These are phyloP conservation scores for Thalassiosira allenii DNA, from an alignment of 352 stramenopile species.

Conservation along the genomic window DNA sequence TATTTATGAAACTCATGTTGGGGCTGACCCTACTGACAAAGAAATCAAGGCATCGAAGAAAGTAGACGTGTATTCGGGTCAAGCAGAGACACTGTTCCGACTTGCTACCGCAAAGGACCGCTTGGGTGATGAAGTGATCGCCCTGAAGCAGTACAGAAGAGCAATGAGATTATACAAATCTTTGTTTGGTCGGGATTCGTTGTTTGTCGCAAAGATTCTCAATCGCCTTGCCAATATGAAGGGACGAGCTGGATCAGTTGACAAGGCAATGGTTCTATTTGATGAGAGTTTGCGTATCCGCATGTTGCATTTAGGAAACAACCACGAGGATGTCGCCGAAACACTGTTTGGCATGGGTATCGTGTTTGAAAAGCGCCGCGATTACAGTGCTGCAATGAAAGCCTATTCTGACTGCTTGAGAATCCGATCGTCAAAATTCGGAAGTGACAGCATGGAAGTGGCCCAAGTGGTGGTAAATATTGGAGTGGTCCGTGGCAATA, in stretches of 20 bases:
- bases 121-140: conserved; percentile 57
- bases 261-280: conserved; percentile 74
- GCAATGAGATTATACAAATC: conserved; percentile 69
- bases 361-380: conserved; percentile 60
- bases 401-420: conserved; percentile 69
- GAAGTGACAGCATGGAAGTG: conserved; percentile 70
- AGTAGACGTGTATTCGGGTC: conserved; percentile 59
- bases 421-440: conserved; percentile 70
- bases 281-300: conserved; percentile 76
- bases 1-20: conserved; percentile 69
- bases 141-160: conserved; percentile 67
- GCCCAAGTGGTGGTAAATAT: conserved; percentile 76
- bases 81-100: conserved; percentile 67
- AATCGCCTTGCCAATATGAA: conserved; percentile 74
- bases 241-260: conserved; percentile 62
- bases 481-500: conserved; percentile 70
- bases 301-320: conserved; percentile 72
- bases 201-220: conserved; percentile 68
- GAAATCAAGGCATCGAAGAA: conserved; percentile 58
- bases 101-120: conserved; percentile 66
- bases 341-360: conserved; percentile 65
- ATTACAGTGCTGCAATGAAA: conserved; percentile 75
- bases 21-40: conserved; percentile 59
- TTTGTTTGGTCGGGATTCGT: conserved; percentile 61
- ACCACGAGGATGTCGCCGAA: conserved; percentile 70